phyloP scores from a whole-genome alignment of 331 rosid genomes.

The Cydonia oblonga region DNA sequence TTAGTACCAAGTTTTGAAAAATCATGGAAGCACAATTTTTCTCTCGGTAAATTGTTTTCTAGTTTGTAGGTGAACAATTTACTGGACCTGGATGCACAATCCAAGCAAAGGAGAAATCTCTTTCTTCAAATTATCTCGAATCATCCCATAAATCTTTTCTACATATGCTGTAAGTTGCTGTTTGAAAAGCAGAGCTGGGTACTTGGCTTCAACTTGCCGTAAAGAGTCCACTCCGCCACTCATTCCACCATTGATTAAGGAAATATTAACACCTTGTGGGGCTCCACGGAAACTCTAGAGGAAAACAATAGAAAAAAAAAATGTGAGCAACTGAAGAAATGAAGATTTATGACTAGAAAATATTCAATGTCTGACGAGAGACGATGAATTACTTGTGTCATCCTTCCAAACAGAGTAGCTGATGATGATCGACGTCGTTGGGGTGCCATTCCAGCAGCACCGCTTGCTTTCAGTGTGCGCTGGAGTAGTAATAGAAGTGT shows the following conservation, averaged over 20 bases:
- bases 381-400: conserved; percentile 58
- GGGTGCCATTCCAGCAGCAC: conserved; percentile 91
- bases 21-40: background rate
- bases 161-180: conserved; percentile 90
- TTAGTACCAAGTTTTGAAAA: background rate
- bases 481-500: conserved; percentile 80
- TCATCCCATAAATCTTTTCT: conserved; percentile 89
- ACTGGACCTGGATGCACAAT: conserved; percentile 69
- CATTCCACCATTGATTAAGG: conserved; percentile 46
- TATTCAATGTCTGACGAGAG: conserved; percentile 7
- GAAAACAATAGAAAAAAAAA: conserved; percentile 4
- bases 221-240: conserved; percentile 46
- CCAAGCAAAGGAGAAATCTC: conserved; percentile 84
- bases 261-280: conserved; percentile 61
- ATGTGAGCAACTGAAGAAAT: conserved; percentile 12
- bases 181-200: conserved; percentile 82
- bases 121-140: conserved; percentile 78
- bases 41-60: background rate
- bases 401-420: conserved; percentile 67
- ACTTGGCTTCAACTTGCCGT: conserved; percentile 83
- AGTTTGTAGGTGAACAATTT: background rate
- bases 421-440: conserved; percentile 81
- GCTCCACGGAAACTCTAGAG: conserved; percentile 73
- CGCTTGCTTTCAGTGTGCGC: conserved; percentile 81
- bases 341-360: background rate